Evolutionary conservation across 768 basidiomycete genomes (phyloP).

Genomic region (Termitomyces sp.): DNA sequence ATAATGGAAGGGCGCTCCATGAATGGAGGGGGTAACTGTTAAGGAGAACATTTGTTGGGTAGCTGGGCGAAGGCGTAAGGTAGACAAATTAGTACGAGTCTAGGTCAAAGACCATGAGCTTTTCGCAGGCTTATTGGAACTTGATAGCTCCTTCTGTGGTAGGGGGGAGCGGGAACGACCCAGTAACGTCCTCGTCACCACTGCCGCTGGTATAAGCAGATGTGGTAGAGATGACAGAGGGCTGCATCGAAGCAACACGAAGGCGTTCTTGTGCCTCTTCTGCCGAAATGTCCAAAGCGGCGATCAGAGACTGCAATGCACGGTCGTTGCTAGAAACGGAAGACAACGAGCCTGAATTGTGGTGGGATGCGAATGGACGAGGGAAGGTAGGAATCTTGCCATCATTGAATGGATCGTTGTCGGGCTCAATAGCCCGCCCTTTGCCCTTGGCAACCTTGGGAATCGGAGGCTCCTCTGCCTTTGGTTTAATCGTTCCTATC

Average conservation of each 20-base stretch:
- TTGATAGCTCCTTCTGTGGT: slow-evolving; percentile 7
- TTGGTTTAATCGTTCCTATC: slow-evolving; percentile 18
- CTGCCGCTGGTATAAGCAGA: slow-evolving; percentile 28
- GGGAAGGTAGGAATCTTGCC: slow-evolving; percentile 23
- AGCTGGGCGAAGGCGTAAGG: slow-evolving; percentile 2
- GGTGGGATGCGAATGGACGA: slow-evolving; percentile 30
- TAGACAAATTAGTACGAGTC: slow-evolving; percentile 5
- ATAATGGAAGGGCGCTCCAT: background rate
- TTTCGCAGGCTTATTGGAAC: background rate
- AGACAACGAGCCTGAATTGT: slow-evolving; percentile 27
- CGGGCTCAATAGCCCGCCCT: slow-evolving; percentile 9
- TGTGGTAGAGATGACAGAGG: slow-evolving; percentile 37
- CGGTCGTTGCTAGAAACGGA: slow-evolving; percentile 45
- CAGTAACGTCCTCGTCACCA: slow-evolving; percentile 30
- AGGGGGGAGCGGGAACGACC: slow-evolving; percentile 39
- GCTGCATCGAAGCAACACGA: slow-evolving; percentile 57
- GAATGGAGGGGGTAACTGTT: background rate
- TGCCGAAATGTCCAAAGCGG: slow-evolving; percentile 52
- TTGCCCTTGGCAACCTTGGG: slow-evolving; percentile 23
- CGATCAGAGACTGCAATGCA: slow-evolving; percentile 63
- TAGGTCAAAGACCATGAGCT: slow-evolving; percentile 3
- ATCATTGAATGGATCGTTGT: slow-evolving; percentile 40
- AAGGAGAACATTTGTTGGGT: background rate
- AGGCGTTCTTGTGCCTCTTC: slow-evolving; percentile 45
- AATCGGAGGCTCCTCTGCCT: background rate